Evolutionary conservation across 1,284 basidiomycete species (phyloP).

Genomic region (Trichosporon faecale): DNA sequence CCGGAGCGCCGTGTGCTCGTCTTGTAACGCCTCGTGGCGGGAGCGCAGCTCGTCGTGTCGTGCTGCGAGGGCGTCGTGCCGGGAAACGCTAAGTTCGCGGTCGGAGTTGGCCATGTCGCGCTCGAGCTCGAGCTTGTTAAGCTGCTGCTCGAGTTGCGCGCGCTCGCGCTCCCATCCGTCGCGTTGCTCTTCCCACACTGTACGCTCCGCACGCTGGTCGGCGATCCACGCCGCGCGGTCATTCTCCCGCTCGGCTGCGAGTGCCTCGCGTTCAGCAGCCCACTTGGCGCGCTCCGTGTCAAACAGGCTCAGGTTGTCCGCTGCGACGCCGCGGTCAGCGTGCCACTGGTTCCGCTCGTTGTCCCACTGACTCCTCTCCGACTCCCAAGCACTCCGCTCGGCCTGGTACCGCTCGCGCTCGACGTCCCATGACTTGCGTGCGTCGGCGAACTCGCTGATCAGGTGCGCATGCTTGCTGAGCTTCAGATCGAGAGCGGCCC

Average conservation of each 20-base stretch:
- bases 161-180: constrained; percentile 14
- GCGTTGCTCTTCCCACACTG: neutral
- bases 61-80: neutral
- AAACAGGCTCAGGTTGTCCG: neutral
- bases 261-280: constrained; percentile 5
- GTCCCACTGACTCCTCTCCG: neutral
- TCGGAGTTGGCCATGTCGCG: neutral
- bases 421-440: neutral
- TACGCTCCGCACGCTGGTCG: neutral
- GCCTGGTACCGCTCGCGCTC: neutral
- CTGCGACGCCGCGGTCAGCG: neutral
- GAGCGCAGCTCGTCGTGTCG: neutral
- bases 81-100: neutral
- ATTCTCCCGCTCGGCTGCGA: constrained; percentile 2
- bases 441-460: constrained; percentile 3
- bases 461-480: neutral
- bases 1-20: neutral
- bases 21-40: neutral
- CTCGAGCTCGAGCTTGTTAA: constrained; percentile 1
- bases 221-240: neutral
- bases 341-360: neutral
- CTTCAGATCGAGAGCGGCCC: constrained; percentile 7
- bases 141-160: neutral
- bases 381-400: neutral
- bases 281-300: constrained; percentile 8